These are phyloP conservation scores for Thelonectria discophora DNA, from an alignment of 2,329 filamentous ascomycete species.

Conservation along the genomic window DNA sequence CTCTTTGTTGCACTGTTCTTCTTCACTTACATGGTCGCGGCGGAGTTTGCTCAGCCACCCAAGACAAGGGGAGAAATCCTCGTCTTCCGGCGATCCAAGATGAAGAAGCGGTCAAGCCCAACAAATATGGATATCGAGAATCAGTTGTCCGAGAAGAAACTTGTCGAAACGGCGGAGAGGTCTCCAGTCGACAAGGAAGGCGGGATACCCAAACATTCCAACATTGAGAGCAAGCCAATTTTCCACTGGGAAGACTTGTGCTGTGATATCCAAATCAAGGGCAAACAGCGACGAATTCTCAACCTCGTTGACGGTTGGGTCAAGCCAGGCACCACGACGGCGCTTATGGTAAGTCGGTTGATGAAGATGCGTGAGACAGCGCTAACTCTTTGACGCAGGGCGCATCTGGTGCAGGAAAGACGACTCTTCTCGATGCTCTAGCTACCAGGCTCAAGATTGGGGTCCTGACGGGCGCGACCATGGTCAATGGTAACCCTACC, in stretches of 20 bases:
- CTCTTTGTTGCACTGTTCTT: slow-evolving; percentile 58
- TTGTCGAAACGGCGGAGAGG: background rate
- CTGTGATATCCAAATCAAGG: slow-evolving; percentile 73
- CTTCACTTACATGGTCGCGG: slow-evolving; percentile 56
- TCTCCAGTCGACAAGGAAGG: background rate
- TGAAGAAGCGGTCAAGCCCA: background rate
- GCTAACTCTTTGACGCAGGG: slow-evolving; percentile 39
- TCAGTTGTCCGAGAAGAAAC: background rate
- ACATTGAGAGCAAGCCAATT: slow-evolving; percentile 40
- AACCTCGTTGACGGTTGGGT: slow-evolving; percentile 78
- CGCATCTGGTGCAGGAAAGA: slow-evolving; percentile 61
- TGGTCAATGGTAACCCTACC: slow-evolving; percentile 70
- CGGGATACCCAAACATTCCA: background rate
- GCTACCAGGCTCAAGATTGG: slow-evolving; percentile 74
- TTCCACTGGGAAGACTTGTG: slow-evolving; percentile 77
- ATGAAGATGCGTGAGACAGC: background rate
- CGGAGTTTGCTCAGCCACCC: slow-evolving; percentile 55
- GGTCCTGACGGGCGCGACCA: slow-evolving; percentile 71
- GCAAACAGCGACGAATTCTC: slow-evolving; percentile 71
- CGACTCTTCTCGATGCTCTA: slow-evolving; percentile 69
- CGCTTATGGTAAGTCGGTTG: slow-evolving; percentile 58
- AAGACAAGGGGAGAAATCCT: slow-evolving; percentile 68
- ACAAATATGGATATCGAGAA: background rate
- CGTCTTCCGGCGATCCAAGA: slow-evolving; percentile 58
- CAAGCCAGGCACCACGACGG: slow-evolving; percentile 75